Evolutionary conservation across 2,329 filamentous ascomycete genomes (phyloP), one percentile per base, ranked within the genome.

Genomic region (Tympanopsis confertula): DNA sequence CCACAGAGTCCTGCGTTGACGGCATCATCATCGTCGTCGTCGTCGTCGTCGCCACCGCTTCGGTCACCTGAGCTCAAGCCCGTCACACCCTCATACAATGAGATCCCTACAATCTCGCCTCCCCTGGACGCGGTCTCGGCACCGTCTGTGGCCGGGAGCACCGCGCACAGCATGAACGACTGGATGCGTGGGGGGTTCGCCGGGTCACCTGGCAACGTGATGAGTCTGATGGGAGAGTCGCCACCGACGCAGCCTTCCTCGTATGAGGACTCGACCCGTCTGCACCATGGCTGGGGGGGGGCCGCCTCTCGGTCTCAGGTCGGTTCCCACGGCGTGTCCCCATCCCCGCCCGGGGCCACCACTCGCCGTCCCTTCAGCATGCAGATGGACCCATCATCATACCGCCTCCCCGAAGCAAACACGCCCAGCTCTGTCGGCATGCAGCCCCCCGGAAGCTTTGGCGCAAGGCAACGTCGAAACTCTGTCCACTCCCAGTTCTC

Each of bases 201-300:
- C 39, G 54, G 50, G 35, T 57, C 54, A 17, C 54, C 54, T 12
- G 53, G 50, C 10, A 55, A 57, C 45, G 39, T 56, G 40, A 68
- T 70, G 44, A 68, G 59, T 48, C 50, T 71, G 41, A 59, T 61
- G 51, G 66, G 65, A 38, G 68, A 71, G 44, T 71, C 68, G 17
- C 68, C 68, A 35, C 68, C 68, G 3, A 71, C 66, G 14, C 65
- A 66, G 35, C 66, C 66, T 13, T 70, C 66, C 15, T 70, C 66
- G 2, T 70, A 68, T 44, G 66, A 70, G 46, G 66, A 70, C 42
- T 52, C 61, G 4, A 47, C 59, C 38, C 61, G 61, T 24, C 49
- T 63, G 35, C 56, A 61, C 29, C 63, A 65, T 38, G 50, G 50
- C 26, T 56, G 51, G 57, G 62, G 49, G 68, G 59, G 63, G 62